Percentiles rank a stretch among this genome's conserved stretches.
phyloP scores from a whole-genome alignment of 2,329 filamentous ascomycete genomes.

The Ambrosiella beaveri region DNA sequence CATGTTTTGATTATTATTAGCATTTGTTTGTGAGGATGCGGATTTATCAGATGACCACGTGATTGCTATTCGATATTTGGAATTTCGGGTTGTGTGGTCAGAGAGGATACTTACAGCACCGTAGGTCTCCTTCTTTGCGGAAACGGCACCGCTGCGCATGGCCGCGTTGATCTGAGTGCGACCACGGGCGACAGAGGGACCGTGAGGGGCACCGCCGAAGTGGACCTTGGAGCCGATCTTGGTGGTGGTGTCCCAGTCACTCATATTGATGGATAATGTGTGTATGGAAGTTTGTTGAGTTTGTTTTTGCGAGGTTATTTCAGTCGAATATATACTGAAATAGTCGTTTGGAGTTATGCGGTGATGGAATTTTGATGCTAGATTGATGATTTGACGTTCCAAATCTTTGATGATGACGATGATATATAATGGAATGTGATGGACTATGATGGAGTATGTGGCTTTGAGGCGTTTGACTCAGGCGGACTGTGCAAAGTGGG shows the following conservation, averaged over 20 bases:
- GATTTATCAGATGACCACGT: neutral
- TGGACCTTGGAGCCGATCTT: slow-evolving; percentile 84
- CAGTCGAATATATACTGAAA: too few relatives aligned
- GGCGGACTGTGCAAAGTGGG: slow-evolving; percentile 10
- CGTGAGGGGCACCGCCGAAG: slow-evolving; percentile 45
- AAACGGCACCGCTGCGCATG: slow-evolving; percentile 55
- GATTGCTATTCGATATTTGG: neutral
- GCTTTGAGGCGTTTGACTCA: slow-evolving; percentile 11
- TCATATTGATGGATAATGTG: slow-evolving; percentile 36
- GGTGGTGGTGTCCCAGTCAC: slow-evolving; percentile 73
- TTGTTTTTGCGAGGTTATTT: neutral
- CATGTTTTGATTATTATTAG: slow-evolving; percentile 13
- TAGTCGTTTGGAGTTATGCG: neutral
- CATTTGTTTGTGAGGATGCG: slow-evolving; percentile 20
- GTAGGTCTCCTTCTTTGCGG: slow-evolving; percentile 86
- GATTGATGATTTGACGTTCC: neutral
- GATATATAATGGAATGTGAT: slow-evolving; percentile 10
- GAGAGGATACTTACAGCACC: slow-evolving; percentile 42
- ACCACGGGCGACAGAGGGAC: slow-evolving; percentile 80
- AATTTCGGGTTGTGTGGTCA: neutral
- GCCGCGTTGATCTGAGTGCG: slow-evolving; percentile 76
- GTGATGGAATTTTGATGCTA: neutral
- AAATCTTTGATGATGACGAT: neutral
- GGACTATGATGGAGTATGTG: slow-evolving; percentile 9
- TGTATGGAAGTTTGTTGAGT: neutral